Conservation (phyloP, 352 stramenopile genomes). For the Phytophthora aleatoria region DNA sequence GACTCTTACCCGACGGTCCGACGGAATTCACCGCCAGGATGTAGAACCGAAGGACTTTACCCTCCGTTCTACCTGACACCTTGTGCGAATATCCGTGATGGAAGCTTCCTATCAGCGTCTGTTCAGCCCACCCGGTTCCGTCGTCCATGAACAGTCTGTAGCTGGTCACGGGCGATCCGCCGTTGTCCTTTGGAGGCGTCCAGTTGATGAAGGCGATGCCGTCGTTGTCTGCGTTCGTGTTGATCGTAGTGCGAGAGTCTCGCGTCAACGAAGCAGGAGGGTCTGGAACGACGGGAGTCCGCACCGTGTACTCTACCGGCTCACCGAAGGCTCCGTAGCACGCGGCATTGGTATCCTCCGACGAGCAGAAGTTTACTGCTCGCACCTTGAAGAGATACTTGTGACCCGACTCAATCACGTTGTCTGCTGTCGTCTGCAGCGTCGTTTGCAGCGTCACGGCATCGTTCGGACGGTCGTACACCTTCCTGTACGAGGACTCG, state of each 20-base stretch:
- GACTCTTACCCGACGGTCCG: conserved; percentile 78
- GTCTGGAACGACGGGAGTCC: conserved; percentile 82
- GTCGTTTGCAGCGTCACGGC: conserved; percentile 67
- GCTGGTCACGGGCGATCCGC: conserved; percentile 87
- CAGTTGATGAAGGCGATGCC: conserved; percentile 80
- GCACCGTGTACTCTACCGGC: conserved; percentile 89
- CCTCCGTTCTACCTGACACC: conserved; percentile 61
- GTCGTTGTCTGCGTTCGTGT: conserved; percentile 49
- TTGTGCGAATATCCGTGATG: conserved; percentile 59
- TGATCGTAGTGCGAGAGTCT: conserved; percentile 78
- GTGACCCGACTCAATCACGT: conserved; percentile 89
- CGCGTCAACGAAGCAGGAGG: conserved; percentile 68
- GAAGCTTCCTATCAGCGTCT: conserved; percentile 52
- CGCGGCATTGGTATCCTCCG: conserved; percentile 61
- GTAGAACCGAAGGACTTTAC: conserved; percentile 94
- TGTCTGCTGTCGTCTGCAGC: conserved; percentile 78
- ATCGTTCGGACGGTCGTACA: conserved; percentile 95
- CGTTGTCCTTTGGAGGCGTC: conserved; percentile 91
- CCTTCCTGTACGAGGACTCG: conserved; percentile 74
- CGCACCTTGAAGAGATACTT: conserved; percentile 95
- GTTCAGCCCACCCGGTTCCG: conserved; percentile 49
- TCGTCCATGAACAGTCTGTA: conserved; percentile 94
- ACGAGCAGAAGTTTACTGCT: conserved; percentile 94
- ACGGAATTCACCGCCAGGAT: conserved; percentile 87
- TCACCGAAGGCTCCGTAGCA: conserved; percentile 92